Percentiles rank a stretch among this genome's conserved stretches.
phyloP scores from a whole-genome alignment of 306 rosid genomes.

The peach (Prunus persica) region DNA sequence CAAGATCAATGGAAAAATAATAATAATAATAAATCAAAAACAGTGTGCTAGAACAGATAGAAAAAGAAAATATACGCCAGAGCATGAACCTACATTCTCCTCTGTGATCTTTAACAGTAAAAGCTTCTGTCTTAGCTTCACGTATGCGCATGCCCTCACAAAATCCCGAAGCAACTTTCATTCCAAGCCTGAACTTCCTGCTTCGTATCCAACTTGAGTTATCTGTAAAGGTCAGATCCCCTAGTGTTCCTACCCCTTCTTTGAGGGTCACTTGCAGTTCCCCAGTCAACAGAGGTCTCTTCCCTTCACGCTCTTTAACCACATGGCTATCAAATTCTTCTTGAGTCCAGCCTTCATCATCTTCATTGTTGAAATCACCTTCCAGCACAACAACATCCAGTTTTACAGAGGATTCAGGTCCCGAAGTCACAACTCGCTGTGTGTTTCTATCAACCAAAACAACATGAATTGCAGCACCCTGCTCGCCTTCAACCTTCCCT shows the following conservation, averaged over 20 bases:
- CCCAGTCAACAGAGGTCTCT: slow-evolving; percentile 92
- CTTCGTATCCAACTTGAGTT: slow-evolving; percentile 99
- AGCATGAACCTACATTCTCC: slow-evolving; percentile 80
- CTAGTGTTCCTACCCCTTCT: slow-evolving; percentile 96
- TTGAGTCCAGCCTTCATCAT: slow-evolving; percentile 89
- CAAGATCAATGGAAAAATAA: slow-evolving; percentile 16
- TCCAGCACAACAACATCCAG: slow-evolving; percentile 95
- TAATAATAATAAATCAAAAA: background rate
- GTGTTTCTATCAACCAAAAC: slow-evolving; percentile 70
- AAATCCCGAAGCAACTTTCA: slow-evolving; percentile 77
- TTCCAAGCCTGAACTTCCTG: slow-evolving; percentile 95
- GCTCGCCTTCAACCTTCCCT: slow-evolving; percentile 99
- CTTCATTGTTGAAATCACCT: slow-evolving; percentile 95
- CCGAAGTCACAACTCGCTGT: slow-evolving; percentile 57
- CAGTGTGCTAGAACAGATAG: slow-evolving; percentile 1
- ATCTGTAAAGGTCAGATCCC: slow-evolving; percentile 90
- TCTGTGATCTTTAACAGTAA: slow-evolving; percentile 98
- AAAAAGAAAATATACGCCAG: slow-evolving; percentile 13
- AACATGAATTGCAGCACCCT: slow-evolving; percentile 91
- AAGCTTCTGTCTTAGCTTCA: slow-evolving; percentile 99
- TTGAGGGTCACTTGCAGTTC: slow-evolving; percentile 88
- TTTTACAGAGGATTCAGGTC: slow-evolving; percentile 72
- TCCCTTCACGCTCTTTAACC: slow-evolving; percentile 97
- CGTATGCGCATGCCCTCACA: slow-evolving; percentile 76
- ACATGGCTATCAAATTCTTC: slow-evolving; percentile 94